Evolutionary conservation across 495 filamentous ascomycete species (phyloP).

Genomic region (Penicillium malachiteum): DNA sequence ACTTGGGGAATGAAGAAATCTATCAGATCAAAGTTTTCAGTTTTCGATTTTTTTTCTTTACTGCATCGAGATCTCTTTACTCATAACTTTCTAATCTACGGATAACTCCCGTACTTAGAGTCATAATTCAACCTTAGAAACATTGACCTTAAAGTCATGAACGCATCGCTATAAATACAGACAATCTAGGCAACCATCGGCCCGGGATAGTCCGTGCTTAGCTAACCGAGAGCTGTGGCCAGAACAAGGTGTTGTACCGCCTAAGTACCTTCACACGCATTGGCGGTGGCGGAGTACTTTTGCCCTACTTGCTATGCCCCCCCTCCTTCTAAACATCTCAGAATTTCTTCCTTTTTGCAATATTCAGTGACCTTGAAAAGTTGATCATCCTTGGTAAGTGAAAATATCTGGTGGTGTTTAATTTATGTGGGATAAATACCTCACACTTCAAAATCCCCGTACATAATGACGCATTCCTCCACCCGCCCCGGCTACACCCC

Average conservation of each 20-base stretch:
- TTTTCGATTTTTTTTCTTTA: no score
- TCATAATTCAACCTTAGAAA: no score
- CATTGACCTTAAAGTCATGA: constrained; percentile 1
- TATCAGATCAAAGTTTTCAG: no score
- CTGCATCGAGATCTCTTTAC: no score
- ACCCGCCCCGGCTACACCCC: constrained; percentile 15
- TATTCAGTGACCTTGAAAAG: background rate
- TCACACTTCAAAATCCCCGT: constrained; percentile 19
- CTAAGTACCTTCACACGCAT: constrained; percentile 12
- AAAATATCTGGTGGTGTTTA: background rate
- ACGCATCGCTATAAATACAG: constrained; percentile 11
- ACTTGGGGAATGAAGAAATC: background rate
- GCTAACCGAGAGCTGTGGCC: constrained; percentile 13
- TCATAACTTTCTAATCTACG: no score
- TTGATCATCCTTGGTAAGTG: constrained; percentile 1
- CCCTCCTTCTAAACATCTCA: background rate
- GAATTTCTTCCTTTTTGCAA: background rate
- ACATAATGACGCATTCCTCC: constrained; percentile 45
- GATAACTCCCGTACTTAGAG: no score
- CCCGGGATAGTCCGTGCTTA: constrained; percentile 16
- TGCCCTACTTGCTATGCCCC: constrained; percentile 2
- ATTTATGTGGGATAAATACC: constrained; percentile 14
- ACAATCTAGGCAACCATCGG: constrained; percentile 5
- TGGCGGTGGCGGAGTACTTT: constrained; percentile 32
- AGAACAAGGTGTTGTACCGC: constrained; percentile 11